These are phyloP conservation scores for Anethum foeniculum DNA, from an alignment of 140 eudicot species.

Conservation along the genomic window DNA sequence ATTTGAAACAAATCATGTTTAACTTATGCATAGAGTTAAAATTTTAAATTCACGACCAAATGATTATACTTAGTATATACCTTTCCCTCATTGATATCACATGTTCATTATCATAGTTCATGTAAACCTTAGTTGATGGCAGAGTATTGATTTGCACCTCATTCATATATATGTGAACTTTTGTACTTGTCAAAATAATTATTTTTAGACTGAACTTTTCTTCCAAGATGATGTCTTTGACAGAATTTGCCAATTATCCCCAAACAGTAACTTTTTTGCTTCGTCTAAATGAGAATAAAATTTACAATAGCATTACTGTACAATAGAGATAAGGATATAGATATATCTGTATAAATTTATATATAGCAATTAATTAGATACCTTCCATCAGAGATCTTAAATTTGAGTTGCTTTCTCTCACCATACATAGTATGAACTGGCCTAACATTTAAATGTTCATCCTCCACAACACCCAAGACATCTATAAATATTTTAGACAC, in stretches of 20 bases:
- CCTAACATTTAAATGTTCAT: neutral
- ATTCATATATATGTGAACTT: neutral
- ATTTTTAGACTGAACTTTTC: neutral
- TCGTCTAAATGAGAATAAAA: neutral
- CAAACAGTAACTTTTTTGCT: neutral
- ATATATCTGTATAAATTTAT: too few species aligned
- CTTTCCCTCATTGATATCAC: too few species aligned
- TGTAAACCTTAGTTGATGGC: neutral
- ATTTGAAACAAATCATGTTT: too few species aligned
- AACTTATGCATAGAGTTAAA: too few species aligned
- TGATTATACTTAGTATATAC: too few species aligned
- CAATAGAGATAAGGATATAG: too few species aligned
- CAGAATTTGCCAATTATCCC: neutral
- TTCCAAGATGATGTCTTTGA: neutral
- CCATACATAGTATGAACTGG: neutral
- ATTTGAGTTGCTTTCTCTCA: neutral
- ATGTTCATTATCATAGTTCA: neutral
- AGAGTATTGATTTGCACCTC: neutral
- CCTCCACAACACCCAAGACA: neutral
- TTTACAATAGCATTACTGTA: too few species aligned
- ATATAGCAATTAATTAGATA: too few species aligned
- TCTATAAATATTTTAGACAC: neutral
- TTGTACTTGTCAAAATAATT: neutral
- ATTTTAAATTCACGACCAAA: too few species aligned
- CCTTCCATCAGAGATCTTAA: neutral